Evolutionary conservation across 345 rosid species (phyloP).

Genomic region (Trapa bicornis): DNA sequence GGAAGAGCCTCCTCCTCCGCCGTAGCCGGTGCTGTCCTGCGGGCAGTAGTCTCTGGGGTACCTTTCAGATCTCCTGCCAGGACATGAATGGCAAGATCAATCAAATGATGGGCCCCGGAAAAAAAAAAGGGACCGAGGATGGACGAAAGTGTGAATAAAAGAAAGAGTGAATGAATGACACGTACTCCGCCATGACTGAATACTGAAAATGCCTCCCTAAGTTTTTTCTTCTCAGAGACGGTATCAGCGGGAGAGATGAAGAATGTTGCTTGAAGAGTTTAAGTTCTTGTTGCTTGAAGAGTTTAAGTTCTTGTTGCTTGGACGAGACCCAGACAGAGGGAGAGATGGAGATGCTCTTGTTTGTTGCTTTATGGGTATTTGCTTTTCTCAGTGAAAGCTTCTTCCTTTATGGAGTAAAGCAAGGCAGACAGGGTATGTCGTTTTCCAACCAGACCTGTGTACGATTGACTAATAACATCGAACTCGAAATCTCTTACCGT

Average conservation of each 20-base stretch:
- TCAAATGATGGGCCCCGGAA: neutral
- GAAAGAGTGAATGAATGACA: neutral
- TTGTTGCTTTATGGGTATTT: neutral
- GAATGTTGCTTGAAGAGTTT: neutral
- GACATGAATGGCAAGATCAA: neutral
- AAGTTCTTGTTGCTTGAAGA: too few relatives aligned
- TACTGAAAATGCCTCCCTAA: neutral
- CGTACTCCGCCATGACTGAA: conserved; percentile 34
- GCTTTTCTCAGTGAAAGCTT: neutral
- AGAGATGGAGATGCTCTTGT: neutral
- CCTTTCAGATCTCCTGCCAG: conserved; percentile 37
- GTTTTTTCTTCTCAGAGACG: neutral
- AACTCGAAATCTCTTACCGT: too few relatives aligned
- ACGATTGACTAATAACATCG: too few relatives aligned
- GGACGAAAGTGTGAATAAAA: neutral
- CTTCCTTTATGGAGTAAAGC: too few relatives aligned
- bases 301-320: neutral
- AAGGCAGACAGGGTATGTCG: too few relatives aligned
- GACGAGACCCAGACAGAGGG: neutral
- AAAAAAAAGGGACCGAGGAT: too few relatives aligned
- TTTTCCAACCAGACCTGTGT: too few relatives aligned
- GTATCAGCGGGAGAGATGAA: neutral
- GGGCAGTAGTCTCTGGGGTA: conserved; percentile 30
- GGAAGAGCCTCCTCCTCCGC: conserved; percentile 10
- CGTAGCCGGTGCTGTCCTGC: conserved; percentile 8